Evolutionary conservation across 768 basidiomycete genomes (phyloP), one percentile per base, ranked within the genome.

Genomic region (Rhodocollybia butyracea): DNA sequence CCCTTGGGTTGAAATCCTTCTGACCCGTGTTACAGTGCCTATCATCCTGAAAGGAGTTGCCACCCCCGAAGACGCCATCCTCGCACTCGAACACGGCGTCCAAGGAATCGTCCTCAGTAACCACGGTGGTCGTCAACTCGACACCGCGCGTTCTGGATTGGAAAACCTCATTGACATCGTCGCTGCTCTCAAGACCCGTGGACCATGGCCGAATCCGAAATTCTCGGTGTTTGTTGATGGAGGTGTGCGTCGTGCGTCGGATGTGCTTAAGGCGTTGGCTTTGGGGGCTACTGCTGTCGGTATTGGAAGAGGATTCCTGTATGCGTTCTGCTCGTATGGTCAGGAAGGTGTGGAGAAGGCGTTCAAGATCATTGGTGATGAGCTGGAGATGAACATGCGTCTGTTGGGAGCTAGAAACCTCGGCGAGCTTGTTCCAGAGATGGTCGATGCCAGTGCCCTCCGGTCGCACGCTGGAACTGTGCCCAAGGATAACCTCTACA

Each of bases 371-470:
- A 67, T 95, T 42, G 78, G 80, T 59, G 92, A 95, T 61, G 96
- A 99, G 69, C 91, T 99, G 62, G 92, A 95, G 76, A 98, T 98
- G 96, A 94, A 96, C 70, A 81, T 98, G 82, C 87, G 95, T n/a
- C 76, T 98, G 1, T 71, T 99, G 27, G 96, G 96, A 5, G 94
- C 94, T 0, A 83, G 77, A 4, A 88, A 81, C 0, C 68, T 98
- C 39, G 79, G 78, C 50, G 92, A 98, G 26, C 73, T 98, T 54
- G 83, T 85, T 1, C 91, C 90, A 0, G 82, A 85, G 39, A 95
- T 98, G 95, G 92, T 98, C 6, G 93, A 98, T 60, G 84, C 85
- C 13, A 81, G 82, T 2, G 86, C 83, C 48, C 71, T 96, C 27
- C 74, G 76, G 50, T 68, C 76, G 27, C 93, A 93, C 63, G 68